Evolutionary conservation across 2,329 filamentous ascomycete species (phyloP), one percentile per base, ranked within the genome.

Genomic region (Botrytis hyacinthi): DNA sequence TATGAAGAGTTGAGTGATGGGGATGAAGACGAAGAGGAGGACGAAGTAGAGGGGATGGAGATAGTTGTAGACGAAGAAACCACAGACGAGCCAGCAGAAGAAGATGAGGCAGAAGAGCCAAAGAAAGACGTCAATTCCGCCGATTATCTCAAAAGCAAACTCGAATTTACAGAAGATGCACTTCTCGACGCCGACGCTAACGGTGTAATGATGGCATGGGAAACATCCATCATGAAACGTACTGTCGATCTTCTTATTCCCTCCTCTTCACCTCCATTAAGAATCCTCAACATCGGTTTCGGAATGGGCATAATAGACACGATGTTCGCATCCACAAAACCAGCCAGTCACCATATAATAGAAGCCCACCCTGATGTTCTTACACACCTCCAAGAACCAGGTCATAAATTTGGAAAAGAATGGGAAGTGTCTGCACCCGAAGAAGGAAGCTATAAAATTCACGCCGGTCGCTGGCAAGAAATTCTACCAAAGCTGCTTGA

Each of bases 121-220:
- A 79, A 78, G 61, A 76, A 70, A 12, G 81, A 83, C 44, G 88
- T 92, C 74, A 90, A 88, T 67, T 92, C 88, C 78, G 86, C 88
- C 63, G 87, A 89, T 59, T 95, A 94, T 80, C 88, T 95, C 63
- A 86, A 88, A 66, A 92, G 91, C 0, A 84, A 86, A 40, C 85
- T 94, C 35, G 90, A 87, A 22, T 92, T 92, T 82, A 86, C 87
- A 67, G 84, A 87, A 73, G 87, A 87, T 76, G 91, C 91, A 74
- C 87, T 96, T 3, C 86, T 96, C 10, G 93, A 96, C 80, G 86
- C 89, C 5, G 88, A 90, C 76, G 87, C 90, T 75, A 97, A 97
- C 81, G 93, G 93, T 70, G 93, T 97, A 63, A 97, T 97, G 94
- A 97, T 97, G 94, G 88, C 91, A 57, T 97, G 94, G 94, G 94